Conservation (phyloP, 805 yeast genomes). For the Candida cerambycidarum region DNA sequence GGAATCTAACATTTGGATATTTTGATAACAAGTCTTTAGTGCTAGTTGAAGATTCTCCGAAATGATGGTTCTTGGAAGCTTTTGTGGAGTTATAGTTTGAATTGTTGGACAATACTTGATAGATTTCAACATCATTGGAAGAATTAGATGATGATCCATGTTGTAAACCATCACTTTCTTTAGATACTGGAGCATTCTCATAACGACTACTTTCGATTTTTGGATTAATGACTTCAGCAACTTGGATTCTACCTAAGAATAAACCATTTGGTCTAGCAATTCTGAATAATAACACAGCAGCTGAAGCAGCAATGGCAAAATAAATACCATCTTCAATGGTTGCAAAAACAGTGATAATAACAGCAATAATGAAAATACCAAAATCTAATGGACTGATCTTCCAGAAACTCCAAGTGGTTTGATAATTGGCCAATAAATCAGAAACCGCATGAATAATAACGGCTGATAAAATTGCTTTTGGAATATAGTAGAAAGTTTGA, state of each 20-base stretch:
- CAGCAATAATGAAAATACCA: conserved; percentile 69
- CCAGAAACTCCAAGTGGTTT: conserved; percentile 69
- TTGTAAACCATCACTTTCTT: conserved; percentile 4
- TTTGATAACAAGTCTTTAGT: conserved; percentile 23
- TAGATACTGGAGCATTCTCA: conserved; percentile 9
- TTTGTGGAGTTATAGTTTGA: conserved; percentile 24
- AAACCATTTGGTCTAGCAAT: conserved; percentile 78
- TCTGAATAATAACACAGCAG: conserved; percentile 69
- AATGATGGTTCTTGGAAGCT: conserved; percentile 19
- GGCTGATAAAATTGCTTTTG: conserved; percentile 84
- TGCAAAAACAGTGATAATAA: conserved; percentile 71
- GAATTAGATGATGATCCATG: conserved; percentile 19
- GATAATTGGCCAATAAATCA: conserved; percentile 73
- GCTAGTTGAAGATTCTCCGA: conserved; percentile 13
- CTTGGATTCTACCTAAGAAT: conserved; percentile 75
- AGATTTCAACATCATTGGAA: conserved; percentile 39
- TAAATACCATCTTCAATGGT: conserved; percentile 87
- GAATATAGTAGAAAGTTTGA: conserved; percentile 81
- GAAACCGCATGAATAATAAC: conserved; percentile 92
- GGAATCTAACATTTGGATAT: conserved; percentile 43
- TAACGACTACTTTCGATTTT: conserved; percentile 26
- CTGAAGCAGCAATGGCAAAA: conserved; percentile 84
- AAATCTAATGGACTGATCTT: conserved; percentile 71
- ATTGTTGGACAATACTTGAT: conserved; percentile 39
- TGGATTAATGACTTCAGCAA: conserved; percentile 72